A percentile compares a stretch with the other conserved stretches of the same genome.
Conservation (phyloP, 2,329 filamentous ascomycete species). For the Stagonosporopsis tanaceti region DNA sequence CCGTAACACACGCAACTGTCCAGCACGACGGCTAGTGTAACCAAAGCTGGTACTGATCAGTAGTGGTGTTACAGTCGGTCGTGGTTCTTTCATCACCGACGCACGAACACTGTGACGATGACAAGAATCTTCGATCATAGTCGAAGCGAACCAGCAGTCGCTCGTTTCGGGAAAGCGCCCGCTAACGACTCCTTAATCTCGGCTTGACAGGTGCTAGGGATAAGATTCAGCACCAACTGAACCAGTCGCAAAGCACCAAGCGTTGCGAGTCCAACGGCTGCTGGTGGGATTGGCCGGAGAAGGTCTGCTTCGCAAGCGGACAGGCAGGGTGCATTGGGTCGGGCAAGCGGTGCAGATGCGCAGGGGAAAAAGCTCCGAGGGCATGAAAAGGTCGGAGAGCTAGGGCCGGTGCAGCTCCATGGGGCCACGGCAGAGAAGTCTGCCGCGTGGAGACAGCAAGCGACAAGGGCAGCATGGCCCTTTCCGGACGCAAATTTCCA, state of each 20-base stretch:
- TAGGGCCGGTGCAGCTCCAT: constrained; percentile 19
- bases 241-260: constrained; percentile 38
- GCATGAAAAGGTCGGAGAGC: constrained; percentile 27
- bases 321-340: constrained; percentile 36
- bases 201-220: constrained; percentile 37
- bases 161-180: constrained; percentile 37
- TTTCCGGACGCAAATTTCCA: constrained; percentile 29
- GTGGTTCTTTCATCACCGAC: constrained; percentile 23
- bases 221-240: constrained; percentile 34
- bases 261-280: constrained; percentile 43
- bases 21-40: constrained; percentile 16
- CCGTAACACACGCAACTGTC: constrained; percentile 21
- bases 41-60: constrained; percentile 17
- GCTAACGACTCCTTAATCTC: constrained; percentile 50
- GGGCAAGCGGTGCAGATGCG: constrained; percentile 32
- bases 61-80: constrained; percentile 15
- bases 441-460: constrained; percentile 31
- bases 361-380: constrained; percentile 39
- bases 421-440: constrained; percentile 17
- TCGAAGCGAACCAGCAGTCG: constrained; percentile 21
- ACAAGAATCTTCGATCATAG: constrained; percentile 29
- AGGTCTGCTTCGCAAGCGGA: constrained; percentile 27
- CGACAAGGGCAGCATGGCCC: constrained; percentile 26
- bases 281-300: constrained; percentile 43
- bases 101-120: constrained; percentile 28